Conservation (phyloP, 2,329 filamentous ascomycete genomes). For the Ciborinia camelliae region DNA sequence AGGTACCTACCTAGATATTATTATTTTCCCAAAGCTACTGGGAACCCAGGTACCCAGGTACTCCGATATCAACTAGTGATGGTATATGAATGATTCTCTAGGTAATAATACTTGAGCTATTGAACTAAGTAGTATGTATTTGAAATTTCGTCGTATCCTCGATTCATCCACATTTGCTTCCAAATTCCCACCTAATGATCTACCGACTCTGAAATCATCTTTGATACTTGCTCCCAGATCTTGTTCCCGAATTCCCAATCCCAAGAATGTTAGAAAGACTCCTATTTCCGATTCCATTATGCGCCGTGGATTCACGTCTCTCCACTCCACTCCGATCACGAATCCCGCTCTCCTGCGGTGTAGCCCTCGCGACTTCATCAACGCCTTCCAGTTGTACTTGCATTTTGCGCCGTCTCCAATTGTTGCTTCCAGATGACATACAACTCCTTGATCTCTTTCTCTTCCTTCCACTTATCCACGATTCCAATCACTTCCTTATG, state of each 20-base stretch:
- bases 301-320: background rate
- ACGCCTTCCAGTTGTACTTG: constrained; percentile 13
- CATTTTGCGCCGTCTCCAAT: constrained; percentile 49
- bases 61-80: too few relatives aligned
- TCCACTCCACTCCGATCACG: background rate
- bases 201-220: background rate
- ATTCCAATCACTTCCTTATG: constrained; percentile 60
- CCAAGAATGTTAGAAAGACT: background rate
- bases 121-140: too few relatives aligned
- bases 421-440: constrained; percentile 63
- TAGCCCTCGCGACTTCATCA: background rate
- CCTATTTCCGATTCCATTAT: background rate
- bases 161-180: too few relatives aligned
- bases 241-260: background rate
- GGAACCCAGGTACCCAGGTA: too few relatives aligned
- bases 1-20: too few relatives aligned
- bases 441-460: constrained; percentile 57
- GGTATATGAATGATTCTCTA: too few relatives aligned
- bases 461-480: constrained; percentile 59
- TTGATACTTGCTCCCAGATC: background rate
- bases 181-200: background rate
- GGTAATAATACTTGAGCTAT: background rate
- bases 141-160: background rate
- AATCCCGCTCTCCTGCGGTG: background rate
- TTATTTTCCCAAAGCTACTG: too few relatives aligned